Evolutionary conservation across 2,329 filamentous ascomycete species (phyloP).

Genomic region (Huntiella decipiens): DNA sequence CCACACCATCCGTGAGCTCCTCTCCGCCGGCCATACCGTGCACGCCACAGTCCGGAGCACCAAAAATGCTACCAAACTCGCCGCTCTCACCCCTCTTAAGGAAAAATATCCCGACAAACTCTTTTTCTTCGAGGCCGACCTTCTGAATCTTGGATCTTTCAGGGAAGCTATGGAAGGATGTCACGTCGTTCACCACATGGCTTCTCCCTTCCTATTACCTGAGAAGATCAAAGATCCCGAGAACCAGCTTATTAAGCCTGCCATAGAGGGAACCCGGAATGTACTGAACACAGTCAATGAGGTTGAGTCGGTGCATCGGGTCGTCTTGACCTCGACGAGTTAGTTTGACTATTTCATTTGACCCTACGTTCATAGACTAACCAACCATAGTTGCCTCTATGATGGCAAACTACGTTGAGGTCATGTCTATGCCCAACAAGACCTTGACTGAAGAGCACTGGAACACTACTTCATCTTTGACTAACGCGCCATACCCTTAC

Average conservation of each 20-base stretch:
- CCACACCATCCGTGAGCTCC: slow-evolving; percentile 13
- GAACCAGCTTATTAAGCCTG: slow-evolving; percentile 12
- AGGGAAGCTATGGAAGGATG: slow-evolving; percentile 16
- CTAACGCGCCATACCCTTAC: slow-evolving; percentile 4
- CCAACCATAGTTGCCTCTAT: not conserved
- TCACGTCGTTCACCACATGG: slow-evolving; percentile 18
- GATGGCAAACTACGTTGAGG: slow-evolving; percentile 3
- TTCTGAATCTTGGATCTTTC: slow-evolving; percentile 17
- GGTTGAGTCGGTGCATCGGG: slow-evolving; percentile 12
- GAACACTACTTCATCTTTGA: slow-evolving; percentile 1
- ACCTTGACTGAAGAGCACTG: not conserved
- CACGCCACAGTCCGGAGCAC: slow-evolving; percentile 12
- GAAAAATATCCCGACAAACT: slow-evolving; percentile 12
- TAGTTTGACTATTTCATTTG: not conserved
- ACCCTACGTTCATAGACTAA: not conserved
- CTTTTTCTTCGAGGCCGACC: slow-evolving; percentile 17
- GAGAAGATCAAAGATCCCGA: slow-evolving; percentile 9
- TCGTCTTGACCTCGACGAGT: slow-evolving; percentile 13
- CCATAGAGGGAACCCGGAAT: slow-evolving; percentile 13
- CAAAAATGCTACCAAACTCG: slow-evolving; percentile 11
- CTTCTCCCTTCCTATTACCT: slow-evolving; percentile 17
- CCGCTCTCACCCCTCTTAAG: slow-evolving; percentile 13
- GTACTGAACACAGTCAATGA: slow-evolving; percentile 12
- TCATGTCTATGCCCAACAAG: not conserved
- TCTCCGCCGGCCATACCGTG: slow-evolving; percentile 12